Percentiles rank a stretch among this genome's conserved stretches.
Conservation (phyloP, 1,284 basidiomycete genomes). For the Apiotrichum laibachii region DNA sequence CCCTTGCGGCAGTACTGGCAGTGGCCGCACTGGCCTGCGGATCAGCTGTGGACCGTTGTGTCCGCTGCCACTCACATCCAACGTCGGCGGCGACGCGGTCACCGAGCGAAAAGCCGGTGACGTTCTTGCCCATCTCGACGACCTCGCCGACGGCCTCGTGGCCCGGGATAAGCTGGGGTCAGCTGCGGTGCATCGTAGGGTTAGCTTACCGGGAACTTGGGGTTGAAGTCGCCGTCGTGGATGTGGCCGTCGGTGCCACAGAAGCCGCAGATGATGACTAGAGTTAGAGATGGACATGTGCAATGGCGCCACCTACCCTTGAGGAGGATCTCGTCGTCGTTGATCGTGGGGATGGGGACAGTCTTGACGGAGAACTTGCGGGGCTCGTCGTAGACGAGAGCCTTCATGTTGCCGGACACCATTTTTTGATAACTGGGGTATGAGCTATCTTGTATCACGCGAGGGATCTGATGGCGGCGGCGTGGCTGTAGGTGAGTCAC, state of each 20-base stretch:
- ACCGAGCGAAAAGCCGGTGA: constrained; percentile 62
- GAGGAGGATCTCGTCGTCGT: constrained; percentile 65
- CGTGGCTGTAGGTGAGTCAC: no score
- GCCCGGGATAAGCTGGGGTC: constrained; percentile 66
- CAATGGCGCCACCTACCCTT: constrained; percentile 56
- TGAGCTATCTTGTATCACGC: background rate
- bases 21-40: constrained; percentile 57
- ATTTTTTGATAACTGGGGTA: constrained; percentile 4
- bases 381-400: constrained; percentile 54
- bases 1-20: constrained; percentile 83
- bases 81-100: constrained; percentile 77
- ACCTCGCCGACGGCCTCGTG: constrained; percentile 75
- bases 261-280: constrained; percentile 57
- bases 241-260: constrained; percentile 74
- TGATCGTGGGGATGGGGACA: constrained; percentile 62
- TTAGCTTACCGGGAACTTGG: constrained; percentile 60
- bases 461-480: no score
- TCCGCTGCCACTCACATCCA: constrained; percentile 41
- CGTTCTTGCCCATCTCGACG: constrained; percentile 67
- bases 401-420: constrained; percentile 39
- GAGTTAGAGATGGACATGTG: background rate
- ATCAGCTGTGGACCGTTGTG: background rate
- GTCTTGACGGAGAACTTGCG: constrained; percentile 62
- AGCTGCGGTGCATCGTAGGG: constrained; percentile 8
- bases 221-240: constrained; percentile 73